A percentile compares a stretch with the other conserved stretches of the same genome.
These are phyloP conservation scores for Candida taoyuanica DNA, from an alignment of 805 yeast genomes.

Conservation along the genomic window DNA sequence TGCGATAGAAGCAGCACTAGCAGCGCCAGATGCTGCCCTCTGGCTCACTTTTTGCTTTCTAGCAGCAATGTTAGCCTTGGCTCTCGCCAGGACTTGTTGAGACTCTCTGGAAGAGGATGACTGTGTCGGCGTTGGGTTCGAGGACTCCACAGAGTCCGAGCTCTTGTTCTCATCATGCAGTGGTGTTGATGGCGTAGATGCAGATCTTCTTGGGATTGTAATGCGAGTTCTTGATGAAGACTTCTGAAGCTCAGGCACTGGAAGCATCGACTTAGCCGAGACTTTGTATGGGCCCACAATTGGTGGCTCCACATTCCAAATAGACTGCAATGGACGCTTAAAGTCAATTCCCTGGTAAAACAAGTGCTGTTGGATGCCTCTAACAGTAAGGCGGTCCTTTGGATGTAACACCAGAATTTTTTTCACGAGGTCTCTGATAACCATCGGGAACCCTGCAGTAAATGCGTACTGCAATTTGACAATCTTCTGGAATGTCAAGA, in stretches of 20 bases:
- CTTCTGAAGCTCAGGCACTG: slow-evolving; percentile 48
- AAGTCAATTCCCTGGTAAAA: slow-evolving; percentile 59
- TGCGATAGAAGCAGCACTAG: slow-evolving; percentile 27
- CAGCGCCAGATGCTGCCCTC: slow-evolving; percentile 22
- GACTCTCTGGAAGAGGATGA: slow-evolving; percentile 20
- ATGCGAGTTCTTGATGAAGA: slow-evolving; percentile 18
- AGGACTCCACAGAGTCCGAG: slow-evolving; percentile 4
- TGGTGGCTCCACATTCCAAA: slow-evolving; percentile 62
- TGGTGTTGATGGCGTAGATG: slow-evolving; percentile 24
- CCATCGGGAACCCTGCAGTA: slow-evolving; percentile 77
- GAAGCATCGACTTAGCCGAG: slow-evolving; percentile 75
- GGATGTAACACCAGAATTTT: slow-evolving; percentile 63
- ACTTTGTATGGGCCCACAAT: slow-evolving; percentile 67
- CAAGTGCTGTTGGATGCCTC: slow-evolving; percentile 55
- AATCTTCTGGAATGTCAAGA: slow-evolving; percentile 75
- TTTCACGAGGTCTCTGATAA: slow-evolving; percentile 68
- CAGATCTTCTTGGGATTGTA: slow-evolving; percentile 22
- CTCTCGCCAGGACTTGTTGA: slow-evolving; percentile 25
- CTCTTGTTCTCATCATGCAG: slow-evolving; percentile 3
- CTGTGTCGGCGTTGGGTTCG: slow-evolving; percentile 15
- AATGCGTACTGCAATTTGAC: slow-evolving; percentile 77
- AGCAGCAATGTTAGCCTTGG: slow-evolving; percentile 27
- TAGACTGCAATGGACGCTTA: slow-evolving; percentile 38
- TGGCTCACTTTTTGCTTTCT: slow-evolving; percentile 22
- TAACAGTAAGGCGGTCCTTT: slow-evolving; percentile 52